These are phyloP conservation scores for Phyllosticta citribraziliensis DNA, from an alignment of 2,329 filamentous ascomycete species.

Conservation along the genomic window DNA sequence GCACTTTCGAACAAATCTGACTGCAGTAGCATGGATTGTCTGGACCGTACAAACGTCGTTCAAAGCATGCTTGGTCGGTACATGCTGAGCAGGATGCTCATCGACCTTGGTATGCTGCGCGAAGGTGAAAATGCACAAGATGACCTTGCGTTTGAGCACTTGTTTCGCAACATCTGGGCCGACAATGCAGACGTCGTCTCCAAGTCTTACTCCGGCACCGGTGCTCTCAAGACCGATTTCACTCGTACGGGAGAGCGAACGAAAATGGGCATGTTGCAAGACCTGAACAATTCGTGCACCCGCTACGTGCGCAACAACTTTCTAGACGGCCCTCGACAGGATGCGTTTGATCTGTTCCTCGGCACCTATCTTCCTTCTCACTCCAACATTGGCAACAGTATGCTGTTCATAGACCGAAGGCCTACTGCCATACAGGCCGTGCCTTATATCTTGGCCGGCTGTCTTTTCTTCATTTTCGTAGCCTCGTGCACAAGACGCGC, in stretches of 20 bases:
- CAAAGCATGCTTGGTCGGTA: constrained; percentile 93
- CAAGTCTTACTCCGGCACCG: constrained; percentile 86
- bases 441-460: constrained; percentile 81
- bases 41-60: constrained; percentile 95
- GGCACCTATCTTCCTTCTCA: constrained; percentile 72
- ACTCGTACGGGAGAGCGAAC: constrained; percentile 89
- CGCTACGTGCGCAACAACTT: constrained; percentile 94
- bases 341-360: constrained; percentile 90
- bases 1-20: not conserved
- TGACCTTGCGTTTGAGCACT: constrained; percentile 70
- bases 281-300: constrained; percentile 78
- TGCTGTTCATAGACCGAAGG: constrained; percentile 74
- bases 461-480: constrained; percentile 71
- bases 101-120: constrained; percentile 69
- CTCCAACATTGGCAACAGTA: constrained; percentile 58
- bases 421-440: constrained; percentile 87
- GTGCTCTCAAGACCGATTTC: constrained; percentile 95
- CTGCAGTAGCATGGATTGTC: constrained; percentile 69
- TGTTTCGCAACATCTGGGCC: constrained; percentile 97
- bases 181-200: constrained; percentile 97
- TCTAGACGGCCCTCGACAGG: constrained; percentile 82
- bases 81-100: constrained; percentile 79
- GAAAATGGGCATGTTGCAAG: constrained; percentile 72
- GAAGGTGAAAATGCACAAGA: constrained; percentile 70
- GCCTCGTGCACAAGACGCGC: constrained; percentile 61